Percentiles rank a stretch among this genome's conserved stretches.
phyloP scores from a whole-genome alignment of 495 filamentous ascomycete genomes.

The Terfezia boudieri region DNA sequence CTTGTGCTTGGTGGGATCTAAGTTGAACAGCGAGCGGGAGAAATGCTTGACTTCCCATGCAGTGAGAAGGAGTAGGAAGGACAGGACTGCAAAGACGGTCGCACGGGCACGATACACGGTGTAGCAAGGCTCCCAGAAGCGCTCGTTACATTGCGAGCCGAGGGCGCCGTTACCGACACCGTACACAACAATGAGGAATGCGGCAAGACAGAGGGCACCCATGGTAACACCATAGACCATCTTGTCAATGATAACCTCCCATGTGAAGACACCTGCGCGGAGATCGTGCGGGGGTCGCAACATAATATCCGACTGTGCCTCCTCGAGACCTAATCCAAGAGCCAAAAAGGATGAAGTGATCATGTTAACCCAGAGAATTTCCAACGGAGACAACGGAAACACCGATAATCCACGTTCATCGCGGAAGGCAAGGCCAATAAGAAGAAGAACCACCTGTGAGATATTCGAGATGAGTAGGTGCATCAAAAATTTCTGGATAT shows the following conservation, averaged over 20 bases:
- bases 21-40: slow-evolving; percentile 29
- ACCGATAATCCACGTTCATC: slow-evolving; percentile 28
- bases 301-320: slow-evolving; percentile 34
- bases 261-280: slow-evolving; percentile 31
- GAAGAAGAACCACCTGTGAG: slow-evolving; percentile 31
- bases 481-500: slow-evolving; percentile 46
- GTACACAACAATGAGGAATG: slow-evolving; percentile 31
- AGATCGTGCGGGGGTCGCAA: slow-evolving; percentile 29
- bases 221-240: slow-evolving; percentile 35
- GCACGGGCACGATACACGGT: slow-evolving; percentile 42
- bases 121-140: slow-evolving; percentile 24
- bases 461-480: slow-evolving; percentile 37
- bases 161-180: slow-evolving; percentile 26
- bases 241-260: slow-evolving; percentile 35
- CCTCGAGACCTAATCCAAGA: slow-evolving; percentile 35
- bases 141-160: slow-evolving; percentile 29
- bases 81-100: slow-evolving; percentile 43
- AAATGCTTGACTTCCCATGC: slow-evolving; percentile 38
- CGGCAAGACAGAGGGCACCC: slow-evolving; percentile 30
- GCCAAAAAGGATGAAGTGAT: slow-evolving; percentile 36
- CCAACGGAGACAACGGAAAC: slow-evolving; percentile 34
- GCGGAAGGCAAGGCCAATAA: slow-evolving; percentile 36
- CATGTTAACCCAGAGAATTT: slow-evolving; percentile 40
- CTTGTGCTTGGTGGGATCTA: slow-evolving; percentile 25
- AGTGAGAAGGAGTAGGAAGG: slow-evolving; percentile 33